Percentiles rank a stretch among this genome's conserved stretches.
phyloP scores from a whole-genome alignment of 495 filamentous ascomycete genomes.

The Tetracladium marchalianum region DNA sequence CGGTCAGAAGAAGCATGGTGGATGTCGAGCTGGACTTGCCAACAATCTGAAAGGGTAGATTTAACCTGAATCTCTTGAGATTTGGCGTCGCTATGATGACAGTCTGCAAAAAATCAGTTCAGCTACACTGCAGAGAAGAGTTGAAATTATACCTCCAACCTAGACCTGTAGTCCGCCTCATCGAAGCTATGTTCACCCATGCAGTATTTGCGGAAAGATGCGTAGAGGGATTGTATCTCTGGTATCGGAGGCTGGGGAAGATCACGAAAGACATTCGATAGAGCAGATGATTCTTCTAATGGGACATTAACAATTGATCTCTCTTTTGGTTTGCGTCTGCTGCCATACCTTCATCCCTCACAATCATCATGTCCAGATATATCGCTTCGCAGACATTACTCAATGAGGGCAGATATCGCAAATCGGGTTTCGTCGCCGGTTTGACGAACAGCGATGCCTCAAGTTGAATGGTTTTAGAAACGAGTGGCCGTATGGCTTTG shows the following conservation, averaged over 20 bases:
- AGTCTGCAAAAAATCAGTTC: conserved; percentile 3
- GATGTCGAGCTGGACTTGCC: conserved; percentile 12
- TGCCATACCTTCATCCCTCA: conserved; percentile 20
- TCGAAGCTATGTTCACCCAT: conserved; percentile 17
- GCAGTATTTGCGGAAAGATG: conserved; percentile 15
- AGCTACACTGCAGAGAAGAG: neutral
- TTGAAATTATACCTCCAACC: conserved; percentile 5
- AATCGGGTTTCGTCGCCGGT: neutral
- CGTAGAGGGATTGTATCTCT: conserved; percentile 13
- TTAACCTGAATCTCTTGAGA: conserved; percentile 13
- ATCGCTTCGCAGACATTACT: conserved; percentile 14
- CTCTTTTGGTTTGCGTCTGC: neutral
- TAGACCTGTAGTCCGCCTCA: conserved; percentile 12
- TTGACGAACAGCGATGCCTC: conserved; percentile 16
- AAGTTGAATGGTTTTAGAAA: conserved; percentile 18
- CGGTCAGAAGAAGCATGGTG: conserved; percentile 14
- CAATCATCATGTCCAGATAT: conserved; percentile 20
- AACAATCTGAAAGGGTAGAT: conserved; percentile 19
- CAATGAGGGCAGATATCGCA: neutral
- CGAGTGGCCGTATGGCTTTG: conserved; percentile 8
- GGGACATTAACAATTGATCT: neutral
- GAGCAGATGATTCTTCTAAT: conserved; percentile 16
- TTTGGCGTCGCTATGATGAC: conserved; percentile 11
- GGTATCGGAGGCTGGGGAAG: conserved; percentile 9
- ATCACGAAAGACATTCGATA: conserved; percentile 15